These are phyloP conservation scores for Coemansia sp. DNA, from an alignment of 192 early-diverging fungal species.

Conservation along the genomic window DNA sequence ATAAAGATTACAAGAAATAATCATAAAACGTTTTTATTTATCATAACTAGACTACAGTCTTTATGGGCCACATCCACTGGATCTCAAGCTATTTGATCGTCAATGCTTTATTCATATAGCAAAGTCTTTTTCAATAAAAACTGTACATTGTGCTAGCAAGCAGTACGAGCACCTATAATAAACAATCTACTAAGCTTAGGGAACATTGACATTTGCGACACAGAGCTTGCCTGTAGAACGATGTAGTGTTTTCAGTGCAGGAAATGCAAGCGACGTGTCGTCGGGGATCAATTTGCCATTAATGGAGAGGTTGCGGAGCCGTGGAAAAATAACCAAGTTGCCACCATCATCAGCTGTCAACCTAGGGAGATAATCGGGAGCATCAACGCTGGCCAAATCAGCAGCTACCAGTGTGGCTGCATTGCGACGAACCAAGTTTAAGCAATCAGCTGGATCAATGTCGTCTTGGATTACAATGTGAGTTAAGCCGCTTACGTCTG, in stretches of 20 bases:
- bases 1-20: neutral
- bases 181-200: neutral
- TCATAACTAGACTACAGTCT: neutral
- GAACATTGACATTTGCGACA: constrained; percentile 17
- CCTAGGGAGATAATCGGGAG: constrained; percentile 21
- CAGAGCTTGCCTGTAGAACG: constrained; percentile 24
- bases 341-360: constrained; percentile 29
- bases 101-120: too few species aligned
- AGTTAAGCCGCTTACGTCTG: constrained; percentile 26
- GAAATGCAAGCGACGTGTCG: constrained; percentile 19
- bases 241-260: constrained; percentile 13
- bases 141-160: neutral
- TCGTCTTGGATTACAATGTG: constrained; percentile 36
- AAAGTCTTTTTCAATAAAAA: neutral
- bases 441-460: constrained; percentile 28
- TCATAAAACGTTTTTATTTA: neutral
- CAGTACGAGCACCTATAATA: neutral
- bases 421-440: constrained; percentile 40
- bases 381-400: constrained; percentile 39
- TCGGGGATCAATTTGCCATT: constrained; percentile 33
- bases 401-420: constrained; percentile 30
- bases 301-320: constrained; percentile 23
- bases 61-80: neutral
- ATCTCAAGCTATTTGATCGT: neutral
- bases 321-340: constrained; percentile 19